Evolutionary conservation across 345 rosid genomes (phyloP).

Genomic region (Abelmoschus esculentus): DNA sequence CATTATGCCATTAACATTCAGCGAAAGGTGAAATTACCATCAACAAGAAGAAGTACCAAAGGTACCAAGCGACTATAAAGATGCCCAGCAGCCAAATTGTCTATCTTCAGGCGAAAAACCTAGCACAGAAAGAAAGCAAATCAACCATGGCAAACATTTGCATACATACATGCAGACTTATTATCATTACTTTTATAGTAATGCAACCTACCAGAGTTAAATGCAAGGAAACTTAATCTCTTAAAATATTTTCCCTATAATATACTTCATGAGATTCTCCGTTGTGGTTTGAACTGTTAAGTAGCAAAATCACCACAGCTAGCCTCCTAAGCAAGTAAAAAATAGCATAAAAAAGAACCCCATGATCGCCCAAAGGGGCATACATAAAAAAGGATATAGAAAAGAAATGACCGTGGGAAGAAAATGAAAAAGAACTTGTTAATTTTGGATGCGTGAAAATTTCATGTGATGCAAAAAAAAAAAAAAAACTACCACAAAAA

Average conservation of each 20-base stretch:
- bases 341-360: background rate
- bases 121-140: constrained; percentile 20
- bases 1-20: background rate
- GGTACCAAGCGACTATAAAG: constrained; percentile 85
- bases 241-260: background rate
- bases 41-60: constrained; percentile 88
- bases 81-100: constrained; percentile 55
- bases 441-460: background rate
- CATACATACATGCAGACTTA: background rate
- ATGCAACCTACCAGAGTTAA: background rate
- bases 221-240: background rate
- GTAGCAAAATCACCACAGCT: background rate
- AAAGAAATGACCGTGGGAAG: background rate
- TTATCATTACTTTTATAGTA: background rate
- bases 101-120: constrained; percentile 70
- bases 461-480: too few relatives aligned
- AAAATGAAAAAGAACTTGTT: background rate
- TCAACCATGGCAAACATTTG: constrained; percentile 1
- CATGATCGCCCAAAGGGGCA: background rate
- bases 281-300: background rate
- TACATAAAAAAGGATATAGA: background rate
- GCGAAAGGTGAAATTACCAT: constrained; percentile 38
- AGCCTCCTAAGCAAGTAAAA: background rate
- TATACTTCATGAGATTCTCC: background rate
- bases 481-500: background rate